A percentile compares a stretch with the other conserved stretches of the same genome.
phyloP scores from a whole-genome alignment of 2,329 filamentous ascomycete genomes.

The Epichloe gansuensis region DNA sequence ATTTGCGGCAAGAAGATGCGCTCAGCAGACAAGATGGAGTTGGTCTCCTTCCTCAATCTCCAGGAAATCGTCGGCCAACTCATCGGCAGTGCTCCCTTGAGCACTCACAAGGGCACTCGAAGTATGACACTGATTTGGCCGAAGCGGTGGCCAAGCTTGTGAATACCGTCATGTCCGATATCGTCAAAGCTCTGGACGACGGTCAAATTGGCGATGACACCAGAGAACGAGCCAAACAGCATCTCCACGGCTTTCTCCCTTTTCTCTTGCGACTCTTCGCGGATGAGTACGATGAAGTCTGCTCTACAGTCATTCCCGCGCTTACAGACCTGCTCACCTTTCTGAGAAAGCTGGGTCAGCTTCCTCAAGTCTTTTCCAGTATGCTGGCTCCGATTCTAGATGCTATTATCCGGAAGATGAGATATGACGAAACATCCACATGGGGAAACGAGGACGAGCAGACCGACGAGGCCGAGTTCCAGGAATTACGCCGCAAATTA shows the following conservation, averaged over 20 bases:
- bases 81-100: conserved; percentile 68
- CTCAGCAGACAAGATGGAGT: conserved; percentile 78
- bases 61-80: conserved; percentile 77
- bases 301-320: conserved; percentile 86
- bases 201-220: conserved; percentile 46
- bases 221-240: conserved; percentile 63
- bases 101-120: conserved; percentile 66
- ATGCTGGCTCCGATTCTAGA: conserved; percentile 84
- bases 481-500: conserved; percentile 80
- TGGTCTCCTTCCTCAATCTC: conserved; percentile 85
- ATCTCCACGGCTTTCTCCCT: conserved; percentile 74
- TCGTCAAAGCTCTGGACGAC: conserved; percentile 76
- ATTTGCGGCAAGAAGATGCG: conserved; percentile 99
- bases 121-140: conserved; percentile 90
- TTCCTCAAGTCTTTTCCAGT: conserved; percentile 63
- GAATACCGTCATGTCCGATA: conserved; percentile 77
- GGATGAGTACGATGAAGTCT: conserved; percentile 96
- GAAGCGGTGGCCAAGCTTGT: conserved; percentile 93
- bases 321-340: conserved; percentile 87
- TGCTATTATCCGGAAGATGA: conserved; percentile 90
- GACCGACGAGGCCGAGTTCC: conserved; percentile 94
- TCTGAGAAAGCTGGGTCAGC: conserved; percentile 64
- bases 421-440: conserved; percentile 85
- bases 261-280: conserved; percentile 88
- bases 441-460: conserved; percentile 94